These are phyloP conservation scores for Hemisphaericaspora lyxosophila DNA, from an alignment of 1,139 yeast species.

Conservation along the genomic window DNA sequence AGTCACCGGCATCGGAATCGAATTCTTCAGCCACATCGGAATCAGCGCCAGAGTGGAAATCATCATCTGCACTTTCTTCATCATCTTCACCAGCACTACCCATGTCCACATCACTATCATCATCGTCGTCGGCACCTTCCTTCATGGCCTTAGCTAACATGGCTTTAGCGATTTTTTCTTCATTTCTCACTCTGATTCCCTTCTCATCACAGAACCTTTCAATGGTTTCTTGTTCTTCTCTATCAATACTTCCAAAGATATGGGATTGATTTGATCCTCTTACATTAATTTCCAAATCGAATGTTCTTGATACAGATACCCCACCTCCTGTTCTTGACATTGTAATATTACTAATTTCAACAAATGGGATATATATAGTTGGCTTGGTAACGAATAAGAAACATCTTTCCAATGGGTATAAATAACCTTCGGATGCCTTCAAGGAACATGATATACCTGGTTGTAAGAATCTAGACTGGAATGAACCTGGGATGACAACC, in stretches of 20 bases:
- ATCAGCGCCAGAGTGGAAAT: conserved; percentile 60
- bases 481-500: conserved; percentile 84
- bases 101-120: conserved; percentile 62
- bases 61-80: conserved; percentile 68
- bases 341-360: conserved; percentile 72
- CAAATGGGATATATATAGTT: conserved; percentile 84
- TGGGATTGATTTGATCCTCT: conserved; percentile 69
- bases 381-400: conserved; percentile 92
- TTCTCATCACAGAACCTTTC: conserved; percentile 77
- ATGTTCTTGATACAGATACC: conserved; percentile 79
- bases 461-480: conserved; percentile 67
- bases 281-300: conserved; percentile 80
- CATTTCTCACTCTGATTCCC: conserved; percentile 80
- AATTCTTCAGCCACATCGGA: conserved; percentile 85
- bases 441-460: conserved; percentile 90
- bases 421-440: conserved; percentile 92
- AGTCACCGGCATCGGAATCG: conserved; percentile 65
- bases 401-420: conserved; percentile 88
- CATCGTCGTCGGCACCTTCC: conserved; percentile 67
- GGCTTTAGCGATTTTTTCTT: conserved; percentile 83
- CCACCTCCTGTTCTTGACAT: conserved; percentile 89
- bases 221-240: conserved; percentile 82
- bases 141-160: conserved; percentile 75
- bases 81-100: conserved; percentile 74
- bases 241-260: conserved; percentile 82